Conservation (phyloP, 495 filamentous ascomycete species). For the Talaromyces adpressus region DNA sequence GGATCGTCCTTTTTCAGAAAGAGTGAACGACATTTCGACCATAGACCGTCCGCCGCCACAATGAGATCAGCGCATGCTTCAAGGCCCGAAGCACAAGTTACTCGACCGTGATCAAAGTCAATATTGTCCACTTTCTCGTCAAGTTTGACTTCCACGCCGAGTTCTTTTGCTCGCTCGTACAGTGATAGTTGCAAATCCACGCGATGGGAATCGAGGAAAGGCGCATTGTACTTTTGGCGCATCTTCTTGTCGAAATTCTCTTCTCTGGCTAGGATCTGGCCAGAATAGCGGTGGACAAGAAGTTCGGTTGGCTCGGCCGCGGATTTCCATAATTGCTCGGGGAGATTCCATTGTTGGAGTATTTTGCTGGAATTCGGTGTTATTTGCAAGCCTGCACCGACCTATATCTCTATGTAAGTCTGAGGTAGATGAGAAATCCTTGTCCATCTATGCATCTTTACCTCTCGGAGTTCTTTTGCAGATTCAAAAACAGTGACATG, state of each 20-base stretch:
- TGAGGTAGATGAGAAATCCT: neutral
- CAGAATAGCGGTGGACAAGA: slow-evolving; percentile 52
- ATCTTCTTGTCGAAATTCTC: slow-evolving; percentile 30
- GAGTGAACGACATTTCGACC: slow-evolving; percentile 40
- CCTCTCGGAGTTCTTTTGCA: slow-evolving; percentile 38
- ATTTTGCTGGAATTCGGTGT: slow-evolving; percentile 51
- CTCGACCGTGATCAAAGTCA: slow-evolving; percentile 20
- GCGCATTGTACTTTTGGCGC: slow-evolving; percentile 25
- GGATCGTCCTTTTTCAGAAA: slow-evolving; percentile 33
- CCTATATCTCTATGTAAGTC: slow-evolving; percentile 27
- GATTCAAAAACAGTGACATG: slow-evolving; percentile 54
- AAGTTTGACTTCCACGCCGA: slow-evolving; percentile 45
- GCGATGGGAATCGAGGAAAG: slow-evolving; percentile 45
- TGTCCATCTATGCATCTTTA: neutral
- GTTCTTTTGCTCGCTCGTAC: slow-evolving; percentile 39
- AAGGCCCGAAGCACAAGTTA: slow-evolving; percentile 1
- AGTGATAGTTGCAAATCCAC: slow-evolving; percentile 51
- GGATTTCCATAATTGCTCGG: slow-evolving; percentile 31
- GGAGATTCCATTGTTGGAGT: slow-evolving; percentile 47
- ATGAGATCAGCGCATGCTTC: slow-evolving; percentile 32
- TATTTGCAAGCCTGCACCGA: slow-evolving; percentile 47
- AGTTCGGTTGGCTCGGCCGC: slow-evolving; percentile 47
- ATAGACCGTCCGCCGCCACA: slow-evolving; percentile 46
- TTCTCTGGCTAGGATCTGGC: slow-evolving; percentile 44
- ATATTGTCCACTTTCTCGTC: slow-evolving; percentile 31